These are phyloP conservation scores for Acanthochlamys bracteata DNA, from an alignment of 106 monocot genomes.

Conservation along the genomic window DNA sequence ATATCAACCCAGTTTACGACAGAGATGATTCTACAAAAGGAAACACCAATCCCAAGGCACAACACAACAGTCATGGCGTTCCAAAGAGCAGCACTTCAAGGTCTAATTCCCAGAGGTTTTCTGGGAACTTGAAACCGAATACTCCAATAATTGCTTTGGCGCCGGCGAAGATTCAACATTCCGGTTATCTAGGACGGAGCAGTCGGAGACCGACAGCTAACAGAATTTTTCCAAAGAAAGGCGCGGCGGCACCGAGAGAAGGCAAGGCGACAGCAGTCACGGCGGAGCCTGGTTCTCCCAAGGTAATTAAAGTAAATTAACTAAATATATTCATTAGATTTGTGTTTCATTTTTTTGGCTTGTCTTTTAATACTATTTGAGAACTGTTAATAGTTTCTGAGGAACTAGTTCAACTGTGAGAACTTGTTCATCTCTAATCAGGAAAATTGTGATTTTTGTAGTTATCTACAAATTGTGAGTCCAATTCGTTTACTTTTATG, in stretches of 20 bases:
- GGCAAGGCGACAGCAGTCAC: conserved; percentile 8
- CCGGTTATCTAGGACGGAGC: conserved; percentile 30
- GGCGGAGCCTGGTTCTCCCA: conserved; percentile 54
- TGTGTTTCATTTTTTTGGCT: not conserved
- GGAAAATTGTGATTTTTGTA: too few relatives aligned
- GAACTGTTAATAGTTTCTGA: too few relatives aligned
- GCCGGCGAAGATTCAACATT: conserved; percentile 46
- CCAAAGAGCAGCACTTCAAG: not conserved
- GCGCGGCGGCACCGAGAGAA: not conserved
- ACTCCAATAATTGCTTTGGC: conserved; percentile 54
- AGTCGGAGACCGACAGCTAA: conserved; percentile 13
- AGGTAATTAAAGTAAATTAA: conserved; percentile 1
- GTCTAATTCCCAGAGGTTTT: conserved; percentile 52
- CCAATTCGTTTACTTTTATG: too few relatives aligned
- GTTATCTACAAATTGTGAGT: too few relatives aligned
- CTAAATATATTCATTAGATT: not conserved
- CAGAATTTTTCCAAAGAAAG: conserved; percentile 38
- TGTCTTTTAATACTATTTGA: too few relatives aligned
- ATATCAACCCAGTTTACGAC: conserved; percentile 27
- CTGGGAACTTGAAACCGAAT: conserved; percentile 49
- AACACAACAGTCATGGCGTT: not conserved
- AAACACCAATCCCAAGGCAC: conserved; percentile 22
- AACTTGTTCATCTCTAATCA: too few relatives aligned
- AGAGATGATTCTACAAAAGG: conserved; percentile 33
- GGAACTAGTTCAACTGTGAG: too few relatives aligned